A percentile compares a stretch with the other conserved stretches of the same genome.
These are phyloP conservation scores for Neoarthrinium moseri DNA, from an alignment of 2,329 filamentous ascomycete genomes.

Conservation along the genomic window DNA sequence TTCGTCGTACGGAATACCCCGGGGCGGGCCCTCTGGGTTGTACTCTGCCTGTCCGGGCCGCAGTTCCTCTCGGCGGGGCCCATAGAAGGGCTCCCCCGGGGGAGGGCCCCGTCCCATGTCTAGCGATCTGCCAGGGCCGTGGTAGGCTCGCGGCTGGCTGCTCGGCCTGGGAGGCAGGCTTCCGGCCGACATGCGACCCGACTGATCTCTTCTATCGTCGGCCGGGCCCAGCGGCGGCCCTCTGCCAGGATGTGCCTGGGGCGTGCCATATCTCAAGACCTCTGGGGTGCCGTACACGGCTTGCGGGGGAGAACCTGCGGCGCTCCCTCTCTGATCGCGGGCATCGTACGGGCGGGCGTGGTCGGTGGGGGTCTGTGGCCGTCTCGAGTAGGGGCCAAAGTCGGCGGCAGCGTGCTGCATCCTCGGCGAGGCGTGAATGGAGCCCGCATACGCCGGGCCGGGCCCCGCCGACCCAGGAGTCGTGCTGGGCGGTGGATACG, in stretches of 20 bases:
- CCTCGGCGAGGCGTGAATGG: conserved; percentile 55
- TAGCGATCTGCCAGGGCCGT: conserved; percentile 41
- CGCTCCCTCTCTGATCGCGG: conserved; percentile 38
- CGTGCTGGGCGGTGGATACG: conserved; percentile 41
- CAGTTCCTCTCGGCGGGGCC: conserved; percentile 45
- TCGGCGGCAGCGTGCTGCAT: conserved; percentile 56
- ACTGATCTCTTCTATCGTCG: conserved; percentile 44
- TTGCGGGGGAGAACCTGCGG: conserved; percentile 46
- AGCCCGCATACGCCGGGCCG: conserved; percentile 43
- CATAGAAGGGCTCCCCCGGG: conserved; percentile 41
- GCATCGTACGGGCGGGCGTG: conserved; percentile 56
- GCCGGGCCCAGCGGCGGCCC: conserved; percentile 43
- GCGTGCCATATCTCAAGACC: conserved; percentile 57
- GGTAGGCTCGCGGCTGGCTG: conserved; percentile 53
- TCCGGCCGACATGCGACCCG: conserved; percentile 27
- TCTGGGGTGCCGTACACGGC: conserved; percentile 54
- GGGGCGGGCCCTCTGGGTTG: conserved; percentile 47
- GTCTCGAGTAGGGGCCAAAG: conserved; percentile 51
- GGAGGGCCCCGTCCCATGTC: conserved; percentile 42
- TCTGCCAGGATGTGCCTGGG: conserved; percentile 53
- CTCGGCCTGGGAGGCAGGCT: conserved; percentile 46
- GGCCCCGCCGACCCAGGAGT: conserved; percentile 37
- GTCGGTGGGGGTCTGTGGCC: conserved; percentile 70
- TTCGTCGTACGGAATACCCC: conserved; percentile 51
- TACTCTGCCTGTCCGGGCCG: conserved; percentile 44